Conservation (phyloP, 1,284 basidiomycete genomes). For the Cutaneotrichosporon mucoides region DNA sequence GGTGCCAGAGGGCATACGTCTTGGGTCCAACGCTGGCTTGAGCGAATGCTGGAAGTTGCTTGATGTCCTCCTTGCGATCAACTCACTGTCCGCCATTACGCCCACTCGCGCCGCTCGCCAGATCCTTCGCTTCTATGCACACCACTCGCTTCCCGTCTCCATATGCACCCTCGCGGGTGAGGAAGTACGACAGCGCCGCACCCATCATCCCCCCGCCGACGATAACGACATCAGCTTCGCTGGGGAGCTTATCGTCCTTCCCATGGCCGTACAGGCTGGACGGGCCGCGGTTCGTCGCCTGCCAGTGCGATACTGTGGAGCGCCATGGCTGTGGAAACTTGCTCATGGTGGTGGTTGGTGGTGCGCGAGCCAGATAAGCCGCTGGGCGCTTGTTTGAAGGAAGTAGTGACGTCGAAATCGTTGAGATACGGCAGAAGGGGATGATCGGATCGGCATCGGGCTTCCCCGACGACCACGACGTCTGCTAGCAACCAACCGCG, state of each 20-base stretch:
- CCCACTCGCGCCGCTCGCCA: conserved; percentile 39
- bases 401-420: too few relatives aligned
- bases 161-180: conserved; percentile 25
- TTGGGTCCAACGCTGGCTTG: conserved; percentile 20
- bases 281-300: conserved; percentile 26
- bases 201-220: conserved; percentile 38
- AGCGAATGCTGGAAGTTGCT: too few relatives aligned
- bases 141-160: conserved; percentile 28
- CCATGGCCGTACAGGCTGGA: conserved; percentile 22
- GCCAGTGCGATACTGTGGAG: conserved; percentile 31
- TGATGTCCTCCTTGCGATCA: too few relatives aligned
- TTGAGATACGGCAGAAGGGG: too few relatives aligned
- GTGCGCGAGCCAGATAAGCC: too few relatives aligned
- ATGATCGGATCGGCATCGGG: too few relatives aligned
- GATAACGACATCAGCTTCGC: conserved; percentile 30
- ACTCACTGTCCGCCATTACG: conserved; percentile 38
- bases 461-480: too few relatives aligned
- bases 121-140: conserved; percentile 38
- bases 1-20: conserved; percentile 18
- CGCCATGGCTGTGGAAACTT: conserved; percentile 26
- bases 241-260: conserved; percentile 20
- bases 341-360: conserved; percentile 11
- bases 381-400: too few relatives aligned
- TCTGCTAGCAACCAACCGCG: too few relatives aligned
- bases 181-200: conserved; percentile 32